Evolutionary conservation across 1,284 basidiomycete species (phyloP), one percentile per base, ranked within the genome.

Genomic region (Leccinum solheimii): DNA sequence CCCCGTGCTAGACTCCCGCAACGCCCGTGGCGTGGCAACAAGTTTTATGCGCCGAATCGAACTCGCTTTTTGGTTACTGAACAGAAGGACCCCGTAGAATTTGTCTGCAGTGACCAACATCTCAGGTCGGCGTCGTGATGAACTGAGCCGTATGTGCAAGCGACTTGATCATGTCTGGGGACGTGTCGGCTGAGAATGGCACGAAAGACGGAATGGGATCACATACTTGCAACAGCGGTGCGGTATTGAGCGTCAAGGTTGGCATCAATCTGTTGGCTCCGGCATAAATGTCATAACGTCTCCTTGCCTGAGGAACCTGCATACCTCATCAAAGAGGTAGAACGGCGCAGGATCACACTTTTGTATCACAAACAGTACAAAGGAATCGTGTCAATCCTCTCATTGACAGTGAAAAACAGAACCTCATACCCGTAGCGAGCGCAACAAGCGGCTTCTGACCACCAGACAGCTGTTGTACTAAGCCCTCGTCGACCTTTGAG

Each of bases 301-400:
- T 51, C 27, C 34, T 16, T 59, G 45, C 19, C 23, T 11, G 4
- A 30, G 21, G 10, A 56, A 56, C 26, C 49, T 54, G 8, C 75
- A 40, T 67, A 89, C 90, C 83, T 99, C 97, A 75, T 99, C 97
- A 73, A 99, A 99, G n/a, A 99, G 83, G 77, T 99, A 99, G 81
- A 99, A 99, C 1, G 97, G 97, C 0, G 97, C 97, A 1, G 97
- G 97, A 72, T 99, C 97, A 75, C 96, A 98, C 77, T 97, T 98
- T 76, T 99, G 97, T 69, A 99, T 99, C 8, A 97, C 95, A 72
- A 99, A 99, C 19, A 99, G 96, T 91, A 21, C 57, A 61, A 49
- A 36, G 6, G 23, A 57, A 13, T 36, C 40, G 16, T 32, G 43
- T 64, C 34, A 62, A 40, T 40, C 45, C 1, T 50, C 27, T 27